Evolutionary conservation across 78 protist species (phyloP).

Genomic region (Diacronema lutheri): DNA sequence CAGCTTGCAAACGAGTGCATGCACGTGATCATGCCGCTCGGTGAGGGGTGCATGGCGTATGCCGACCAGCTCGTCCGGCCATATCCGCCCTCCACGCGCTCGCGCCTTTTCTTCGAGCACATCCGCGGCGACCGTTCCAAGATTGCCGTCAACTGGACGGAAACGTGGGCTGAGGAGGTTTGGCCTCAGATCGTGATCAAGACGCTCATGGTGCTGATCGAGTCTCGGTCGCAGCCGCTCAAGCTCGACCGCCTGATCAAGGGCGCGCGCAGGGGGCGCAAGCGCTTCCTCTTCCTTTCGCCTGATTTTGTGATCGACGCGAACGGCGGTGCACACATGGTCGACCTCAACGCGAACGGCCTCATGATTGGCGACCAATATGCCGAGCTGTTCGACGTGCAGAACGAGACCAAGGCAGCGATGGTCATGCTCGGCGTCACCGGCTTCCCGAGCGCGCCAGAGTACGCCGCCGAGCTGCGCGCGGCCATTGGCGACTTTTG

Average conservation of each 20-base stretch:
- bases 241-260: neutral
- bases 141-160: too few species aligned
- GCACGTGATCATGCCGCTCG: too few species aligned
- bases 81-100: too few species aligned
- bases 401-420: neutral
- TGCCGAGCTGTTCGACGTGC: neutral
- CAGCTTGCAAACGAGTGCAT: too few species aligned
- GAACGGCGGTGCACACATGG: neutral
- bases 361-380: neutral
- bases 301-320: neutral
- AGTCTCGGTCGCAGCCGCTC: neutral
- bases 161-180: neutral
- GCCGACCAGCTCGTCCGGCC: too few species aligned
- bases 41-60: too few species aligned
- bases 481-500: neutral
- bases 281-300: slow-evolving; percentile 9
- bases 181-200: neutral
- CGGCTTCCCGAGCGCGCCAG: neutral
- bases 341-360: neutral
- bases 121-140: too few species aligned
- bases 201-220: neutral
- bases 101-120: neutral
- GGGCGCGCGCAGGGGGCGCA: neutral
- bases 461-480: neutral
- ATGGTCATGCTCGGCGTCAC: neutral